These are phyloP conservation scores for Miamiensis avidus DNA, from an alignment of 169 alveolate genomes.

Conservation along the genomic window DNA sequence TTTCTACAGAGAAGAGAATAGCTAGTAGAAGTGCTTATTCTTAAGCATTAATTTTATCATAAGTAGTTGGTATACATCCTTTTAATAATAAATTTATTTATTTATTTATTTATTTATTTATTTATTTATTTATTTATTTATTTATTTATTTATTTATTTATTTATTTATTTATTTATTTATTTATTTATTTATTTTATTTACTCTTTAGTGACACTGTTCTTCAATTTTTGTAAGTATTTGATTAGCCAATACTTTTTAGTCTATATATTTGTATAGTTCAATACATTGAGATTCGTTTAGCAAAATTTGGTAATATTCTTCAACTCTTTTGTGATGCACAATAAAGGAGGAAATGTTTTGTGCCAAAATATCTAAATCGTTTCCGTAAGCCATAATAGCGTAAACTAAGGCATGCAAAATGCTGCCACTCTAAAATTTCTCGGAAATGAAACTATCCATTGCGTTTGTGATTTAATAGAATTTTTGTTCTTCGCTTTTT, in stretches of 20 bases:
- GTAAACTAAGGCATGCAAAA: too few species aligned
- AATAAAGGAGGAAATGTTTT: neutral
- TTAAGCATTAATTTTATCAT: neutral
- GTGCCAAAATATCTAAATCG: neutral
- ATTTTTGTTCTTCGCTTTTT: neutral
- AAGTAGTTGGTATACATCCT: neutral
- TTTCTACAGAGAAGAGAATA: neutral
- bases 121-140: too few species aligned
- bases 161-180: too few species aligned
- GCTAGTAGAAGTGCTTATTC: too few species aligned
- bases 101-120: too few species aligned
- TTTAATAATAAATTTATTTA: too few species aligned
- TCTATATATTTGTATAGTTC: neutral
- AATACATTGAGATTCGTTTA: neutral
- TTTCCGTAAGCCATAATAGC: neutral
- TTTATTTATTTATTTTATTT: too few species aligned
- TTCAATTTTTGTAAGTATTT: neutral
- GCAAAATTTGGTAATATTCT: neutral
- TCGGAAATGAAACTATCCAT: too few species aligned
- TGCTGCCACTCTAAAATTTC: too few species aligned
- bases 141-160: too few species aligned
- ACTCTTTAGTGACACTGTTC: neutral
- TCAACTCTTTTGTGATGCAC: neutral
- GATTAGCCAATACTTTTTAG: neutral
- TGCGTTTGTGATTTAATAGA: too few species aligned